Conservation (phyloP, 2,329 filamentous ascomycete species). For the Calonectria pauciramosa region DNA sequence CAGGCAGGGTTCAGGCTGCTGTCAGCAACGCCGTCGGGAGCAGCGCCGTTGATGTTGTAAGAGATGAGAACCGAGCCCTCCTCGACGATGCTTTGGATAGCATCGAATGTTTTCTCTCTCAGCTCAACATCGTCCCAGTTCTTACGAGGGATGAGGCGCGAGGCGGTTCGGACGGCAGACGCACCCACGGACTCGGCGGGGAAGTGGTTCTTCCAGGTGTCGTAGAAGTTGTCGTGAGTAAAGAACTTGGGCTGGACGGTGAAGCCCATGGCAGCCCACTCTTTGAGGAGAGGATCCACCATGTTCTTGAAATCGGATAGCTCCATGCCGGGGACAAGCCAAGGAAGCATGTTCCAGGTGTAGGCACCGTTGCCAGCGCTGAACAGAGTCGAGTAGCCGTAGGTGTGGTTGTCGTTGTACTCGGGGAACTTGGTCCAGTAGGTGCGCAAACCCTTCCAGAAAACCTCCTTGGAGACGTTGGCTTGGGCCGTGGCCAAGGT, state of each 20-base stretch:
- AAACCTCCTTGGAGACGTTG: slow-evolving; percentile 47
- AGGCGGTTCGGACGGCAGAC: slow-evolving; percentile 48
- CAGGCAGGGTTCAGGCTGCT: slow-evolving; percentile 61
- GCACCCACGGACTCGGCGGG: slow-evolving; percentile 45
- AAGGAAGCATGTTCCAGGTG: slow-evolving; percentile 50
- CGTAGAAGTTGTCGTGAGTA: slow-evolving; percentile 53
- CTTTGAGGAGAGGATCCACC: slow-evolving; percentile 48
- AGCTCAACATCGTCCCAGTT: slow-evolving; percentile 38
- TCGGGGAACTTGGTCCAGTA: slow-evolving; percentile 51
- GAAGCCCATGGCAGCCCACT: slow-evolving; percentile 47
- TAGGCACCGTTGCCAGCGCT: slow-evolving; percentile 37
- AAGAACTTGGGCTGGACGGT: slow-evolving; percentile 47
- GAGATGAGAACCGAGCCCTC: slow-evolving; percentile 41
- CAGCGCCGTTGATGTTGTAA: slow-evolving; percentile 42
- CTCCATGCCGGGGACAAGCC: slow-evolving; percentile 52
- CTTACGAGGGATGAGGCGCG: slow-evolving; percentile 56
- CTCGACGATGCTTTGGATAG: slow-evolving; percentile 36
- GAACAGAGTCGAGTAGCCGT: slow-evolving; percentile 45
- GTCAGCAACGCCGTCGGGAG: slow-evolving; percentile 34
- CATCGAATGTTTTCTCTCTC: slow-evolving; percentile 37
- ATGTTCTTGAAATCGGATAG: slow-evolving; percentile 50
- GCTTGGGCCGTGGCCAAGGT: slow-evolving; percentile 51
- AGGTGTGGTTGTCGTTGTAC: slow-evolving; percentile 46
- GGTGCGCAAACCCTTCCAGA: slow-evolving; percentile 50
- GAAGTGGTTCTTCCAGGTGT: slow-evolving; percentile 57